Percentiles rank a stretch among this genome's conserved stretches.
Conservation (phyloP, 1,139 yeast species). For the Nadsonia starkeyi-henricii region DNA sequence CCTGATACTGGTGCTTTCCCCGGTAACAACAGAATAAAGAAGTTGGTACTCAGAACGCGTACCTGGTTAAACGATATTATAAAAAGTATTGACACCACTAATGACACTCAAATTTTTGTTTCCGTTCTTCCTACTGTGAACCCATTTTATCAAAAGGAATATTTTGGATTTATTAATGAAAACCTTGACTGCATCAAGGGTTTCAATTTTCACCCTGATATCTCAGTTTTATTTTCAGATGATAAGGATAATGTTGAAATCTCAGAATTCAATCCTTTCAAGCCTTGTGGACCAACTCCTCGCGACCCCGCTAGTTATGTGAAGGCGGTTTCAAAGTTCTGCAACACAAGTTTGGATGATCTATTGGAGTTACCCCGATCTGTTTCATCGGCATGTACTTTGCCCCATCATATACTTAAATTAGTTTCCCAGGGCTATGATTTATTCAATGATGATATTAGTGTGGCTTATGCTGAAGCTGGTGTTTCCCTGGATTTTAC, state of each 20-base stretch:
- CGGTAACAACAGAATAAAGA: slow-evolving; percentile 24
- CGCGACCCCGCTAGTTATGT: background rate
- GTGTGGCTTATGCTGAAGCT: slow-evolving; percentile 21
- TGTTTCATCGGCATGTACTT: slow-evolving; percentile 9
- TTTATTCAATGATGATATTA: slow-evolving; percentile 22
- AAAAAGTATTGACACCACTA: slow-evolving; percentile 4
- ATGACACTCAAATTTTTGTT: slow-evolving; percentile 16
- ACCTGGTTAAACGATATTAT: slow-evolving; percentile 20
- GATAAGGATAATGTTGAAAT: background rate
- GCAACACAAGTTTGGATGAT: background rate
- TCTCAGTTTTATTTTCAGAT: background rate
- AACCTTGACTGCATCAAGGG: slow-evolving; percentile 13
- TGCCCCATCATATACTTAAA: slow-evolving; percentile 24
- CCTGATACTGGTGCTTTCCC: slow-evolving; percentile 21
- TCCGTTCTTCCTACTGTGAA: slow-evolving; percentile 21
- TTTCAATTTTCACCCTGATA: slow-evolving; percentile 11
- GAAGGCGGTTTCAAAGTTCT: background rate
- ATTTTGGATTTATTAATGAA: slow-evolving; percentile 14
- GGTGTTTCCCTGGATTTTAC: slow-evolving; percentile 26
- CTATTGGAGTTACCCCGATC: background rate
- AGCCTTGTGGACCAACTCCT: background rate
- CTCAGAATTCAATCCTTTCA: background rate
- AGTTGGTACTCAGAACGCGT: slow-evolving; percentile 23
- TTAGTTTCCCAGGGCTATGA: slow-evolving; percentile 24
- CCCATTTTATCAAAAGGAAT: slow-evolving; percentile 14